A percentile compares a stretch with the other conserved stretches of the same genome.
These are phyloP conservation scores for Magnolia sinica DNA, from an alignment of 164 flowering plant species.

Conservation along the genomic window DNA sequence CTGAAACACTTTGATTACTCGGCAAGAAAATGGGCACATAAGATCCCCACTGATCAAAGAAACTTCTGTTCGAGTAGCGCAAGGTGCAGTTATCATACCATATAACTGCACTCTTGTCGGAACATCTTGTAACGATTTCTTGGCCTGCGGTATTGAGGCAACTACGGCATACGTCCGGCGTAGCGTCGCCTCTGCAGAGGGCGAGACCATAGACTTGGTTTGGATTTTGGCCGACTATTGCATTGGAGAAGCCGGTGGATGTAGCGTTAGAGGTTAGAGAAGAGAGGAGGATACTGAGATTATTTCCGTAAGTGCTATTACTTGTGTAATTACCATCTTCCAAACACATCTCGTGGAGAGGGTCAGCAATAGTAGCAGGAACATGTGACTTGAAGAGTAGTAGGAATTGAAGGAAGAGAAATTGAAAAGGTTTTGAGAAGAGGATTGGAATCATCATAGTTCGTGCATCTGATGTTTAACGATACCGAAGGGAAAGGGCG, in stretches of 20 bases:
- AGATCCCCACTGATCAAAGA: neutral
- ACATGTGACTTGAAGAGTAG: neutral
- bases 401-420: neutral
- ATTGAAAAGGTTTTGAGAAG: too few species aligned
- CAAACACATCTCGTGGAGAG: neutral
- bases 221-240: conserved; percentile 13
- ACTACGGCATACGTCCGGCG: conserved; percentile 6
- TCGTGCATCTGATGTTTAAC: too few species aligned
- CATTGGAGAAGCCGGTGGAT: conserved; percentile 22
- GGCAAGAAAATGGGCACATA: neutral
- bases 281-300: conserved; percentile 18
- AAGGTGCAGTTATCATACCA: conserved; percentile 27
- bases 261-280: conserved; percentile 6
- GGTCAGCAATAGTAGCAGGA: neutral
- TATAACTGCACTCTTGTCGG: conserved; percentile 1
- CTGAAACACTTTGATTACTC: neutral
- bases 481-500: too few species aligned
- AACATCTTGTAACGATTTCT: neutral
- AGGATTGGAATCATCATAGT: too few species aligned
- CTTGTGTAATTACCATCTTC: conserved; percentile 6
- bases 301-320: conserved; percentile 14
- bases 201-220: conserved; percentile 18
- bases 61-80: conserved; percentile 10
- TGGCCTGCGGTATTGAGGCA: conserved; percentile 9
- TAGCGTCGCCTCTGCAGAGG: conserved; percentile 24